A percentile compares a stretch with the other conserved stretches of the same genome.
phyloP scores from a whole-genome alignment of 169 alveolate species.

The Cystoisospora suis region DNA sequence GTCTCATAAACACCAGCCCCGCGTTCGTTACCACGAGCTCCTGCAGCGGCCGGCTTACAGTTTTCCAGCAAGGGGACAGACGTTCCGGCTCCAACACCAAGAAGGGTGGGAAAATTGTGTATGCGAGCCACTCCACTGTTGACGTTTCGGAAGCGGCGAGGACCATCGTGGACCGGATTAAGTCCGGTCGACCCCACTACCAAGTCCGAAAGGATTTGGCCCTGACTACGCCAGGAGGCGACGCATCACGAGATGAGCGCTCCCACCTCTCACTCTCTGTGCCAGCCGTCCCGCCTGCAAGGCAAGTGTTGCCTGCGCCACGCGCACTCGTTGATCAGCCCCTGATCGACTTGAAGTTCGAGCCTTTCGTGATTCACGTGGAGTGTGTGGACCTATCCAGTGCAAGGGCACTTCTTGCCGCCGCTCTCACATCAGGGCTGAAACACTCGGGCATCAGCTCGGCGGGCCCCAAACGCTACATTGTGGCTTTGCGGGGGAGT shows the following conservation, averaged over 20 bases:
- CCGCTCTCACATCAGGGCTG: constrained; percentile 33
- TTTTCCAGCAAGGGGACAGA: neutral
- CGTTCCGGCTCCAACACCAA: neutral
- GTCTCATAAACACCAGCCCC: neutral
- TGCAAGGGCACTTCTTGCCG: constrained; percentile 20
- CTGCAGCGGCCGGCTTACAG: constrained; percentile 41
- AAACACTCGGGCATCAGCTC: constrained; percentile 40
- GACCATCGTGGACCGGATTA: neutral
- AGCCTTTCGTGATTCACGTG: constrained; percentile 41
- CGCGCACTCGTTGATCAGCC: neutral
- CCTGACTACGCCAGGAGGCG: neutral
- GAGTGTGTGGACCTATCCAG: neutral
- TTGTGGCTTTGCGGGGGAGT: constrained; percentile 49
- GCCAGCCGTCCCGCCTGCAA: neutral
- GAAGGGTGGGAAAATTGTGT: constrained; percentile 28
- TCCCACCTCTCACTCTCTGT: neutral
- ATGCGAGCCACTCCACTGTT: neutral
- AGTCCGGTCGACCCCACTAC: neutral
- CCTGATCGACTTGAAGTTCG: constrained; percentile 28
- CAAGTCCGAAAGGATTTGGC: neutral
- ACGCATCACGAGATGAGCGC: neutral
- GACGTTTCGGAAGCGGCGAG: neutral
- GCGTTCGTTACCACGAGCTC: constrained; percentile 38
- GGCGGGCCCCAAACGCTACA: neutral
- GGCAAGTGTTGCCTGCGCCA: neutral